These are phyloP conservation scores for Geosiphon pyriformis DNA, from an alignment of 192 early-diverging fungal genomes.

Conservation along the genomic window DNA sequence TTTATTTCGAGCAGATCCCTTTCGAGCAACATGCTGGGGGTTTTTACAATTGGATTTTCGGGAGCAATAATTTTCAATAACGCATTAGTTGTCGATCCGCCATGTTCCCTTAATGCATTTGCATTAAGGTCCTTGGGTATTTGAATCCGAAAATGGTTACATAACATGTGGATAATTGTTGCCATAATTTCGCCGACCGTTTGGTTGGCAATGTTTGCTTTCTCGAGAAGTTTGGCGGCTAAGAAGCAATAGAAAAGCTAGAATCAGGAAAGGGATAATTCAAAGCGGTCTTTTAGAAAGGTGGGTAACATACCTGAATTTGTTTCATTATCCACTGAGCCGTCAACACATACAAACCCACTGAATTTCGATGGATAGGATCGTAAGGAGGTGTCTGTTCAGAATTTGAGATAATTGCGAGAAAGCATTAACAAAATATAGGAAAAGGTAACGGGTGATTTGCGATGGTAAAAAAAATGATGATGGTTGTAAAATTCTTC, in stretches of 20 bases:
- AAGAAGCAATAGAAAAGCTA: not conserved
- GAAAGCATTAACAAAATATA: not conserved
- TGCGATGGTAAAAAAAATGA: not conserved
- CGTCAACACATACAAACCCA: constrained; percentile 25
- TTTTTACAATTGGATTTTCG: not conserved
- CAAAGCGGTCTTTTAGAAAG: too few species aligned
- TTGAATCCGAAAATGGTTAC: constrained; percentile 14
- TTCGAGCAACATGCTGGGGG: not conserved
- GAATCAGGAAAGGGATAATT: too few species aligned
- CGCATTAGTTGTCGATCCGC: not conserved
- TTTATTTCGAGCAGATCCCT: constrained; percentile 12
- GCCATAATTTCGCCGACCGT: constrained; percentile 19
- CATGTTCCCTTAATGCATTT: constrained; percentile 9
- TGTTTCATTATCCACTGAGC: constrained; percentile 8
- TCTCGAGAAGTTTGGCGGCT: constrained; percentile 12
- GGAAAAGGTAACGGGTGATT: not conserved
- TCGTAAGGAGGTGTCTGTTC: constrained; percentile 16
- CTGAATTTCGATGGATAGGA: constrained; percentile 24
- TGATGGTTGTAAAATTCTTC: not conserved
- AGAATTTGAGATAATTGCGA: not conserved
- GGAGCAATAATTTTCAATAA: not conserved
- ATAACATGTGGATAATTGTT: constrained; percentile 9
- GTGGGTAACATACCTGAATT: constrained; percentile 17
- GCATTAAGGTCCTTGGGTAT: constrained; percentile 15
- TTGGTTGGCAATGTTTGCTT: constrained; percentile 16